Evolutionary conservation across 441 rosid genomes (phyloP), one percentile per base, ranked within the genome.

Genomic region (Eutrema salsugineum): DNA sequence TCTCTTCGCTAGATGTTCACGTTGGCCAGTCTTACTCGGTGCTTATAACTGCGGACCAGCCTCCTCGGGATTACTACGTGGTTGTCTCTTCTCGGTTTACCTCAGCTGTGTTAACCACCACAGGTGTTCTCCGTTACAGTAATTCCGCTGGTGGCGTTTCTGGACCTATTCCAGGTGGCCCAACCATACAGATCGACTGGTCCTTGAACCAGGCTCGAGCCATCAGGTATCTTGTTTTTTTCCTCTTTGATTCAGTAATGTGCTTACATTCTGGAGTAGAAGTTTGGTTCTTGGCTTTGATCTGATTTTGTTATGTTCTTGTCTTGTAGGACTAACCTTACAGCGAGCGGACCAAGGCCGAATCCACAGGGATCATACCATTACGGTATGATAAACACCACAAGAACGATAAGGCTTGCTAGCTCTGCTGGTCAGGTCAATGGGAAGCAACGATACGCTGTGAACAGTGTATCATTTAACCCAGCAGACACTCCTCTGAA

Each of bases 311-410:
- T 36, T 38, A 36, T 75, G 60, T 58, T 74, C 16, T 8, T 53
- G 22, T 54, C 6, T 78, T 79, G 43, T 84, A 90, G 99, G 85
- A 85, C 96, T 71, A 92, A 94, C 73, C 97, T 94, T 17, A 83
- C 97, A 2, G 99, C 99, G 8, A 95, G 99, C 53, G 99, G 98
- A 76, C 98, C 99, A 43, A 87, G 99, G 70, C 99, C 99, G 5
- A 95, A 93, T 70, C 99, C 99, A n/a, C 99, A 95, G 70, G 98
- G 99, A 3, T 93, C 99, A 11, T 95, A 95, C 87, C 99, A 95
- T 70, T 95, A 95, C 43, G 99, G 99, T 20, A 80, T 91, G 83
- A 89, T 95, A 57, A 92, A 94, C 87, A 85, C 91, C 6, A 86
- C 89, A 16, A 86, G 81, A 78, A 95, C 98, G 4, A 84, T 94